Evolutionary conservation across 495 filamentous ascomycete genomes (phyloP), one percentile per base, ranked within the genome.

Genomic region (Evernia prunastri): DNA sequence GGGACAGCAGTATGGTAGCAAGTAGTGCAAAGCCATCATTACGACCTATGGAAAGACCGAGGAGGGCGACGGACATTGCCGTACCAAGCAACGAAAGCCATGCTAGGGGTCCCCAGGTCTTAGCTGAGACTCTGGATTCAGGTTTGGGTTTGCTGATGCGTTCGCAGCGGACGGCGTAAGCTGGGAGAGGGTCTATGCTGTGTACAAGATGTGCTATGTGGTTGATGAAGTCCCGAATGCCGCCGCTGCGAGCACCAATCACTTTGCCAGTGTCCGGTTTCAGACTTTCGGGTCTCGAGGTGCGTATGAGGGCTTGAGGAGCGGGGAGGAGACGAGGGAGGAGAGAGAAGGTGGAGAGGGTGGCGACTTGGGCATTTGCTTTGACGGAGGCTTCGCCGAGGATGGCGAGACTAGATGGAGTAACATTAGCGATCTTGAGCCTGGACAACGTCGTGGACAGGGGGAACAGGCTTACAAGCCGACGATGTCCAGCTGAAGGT

Each of bases 291-390:
- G 84, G 86, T 2, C 86, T 81, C 6, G 77, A 71, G 12, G 84
- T 78, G 53, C 82, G 79, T 42, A 87, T 72, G 33, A 88, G 77
- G 37, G 83, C 82, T 72, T 88, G 86, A 23, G 86, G 86, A 6
- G 86, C 86, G 33, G 86, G 86, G 36, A 88, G 78, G 51, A 89
- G 81, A 56, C 85, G 84, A 37, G 86, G 86, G 10, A 70, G 66
- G 42, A 70, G 68, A 35, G 66, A 66, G 66, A 74, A 66, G 8
- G 71, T 67, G 68, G 72, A 70, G 27, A 76, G 75, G 1, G 70
- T 68, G 5, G 75, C 71, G 63, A 69, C 75, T 61, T 77, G 74
- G 63, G 74, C 62, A 45, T 73, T 66, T 58, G 57, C 37, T 27
- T 51, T 70, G 27, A 75, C 66, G 25, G 66, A 70, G 43, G 66